Evolutionary conservation across 108 stramenopile species (phyloP).

Genomic region (Nitzschia sp.): DNA sequence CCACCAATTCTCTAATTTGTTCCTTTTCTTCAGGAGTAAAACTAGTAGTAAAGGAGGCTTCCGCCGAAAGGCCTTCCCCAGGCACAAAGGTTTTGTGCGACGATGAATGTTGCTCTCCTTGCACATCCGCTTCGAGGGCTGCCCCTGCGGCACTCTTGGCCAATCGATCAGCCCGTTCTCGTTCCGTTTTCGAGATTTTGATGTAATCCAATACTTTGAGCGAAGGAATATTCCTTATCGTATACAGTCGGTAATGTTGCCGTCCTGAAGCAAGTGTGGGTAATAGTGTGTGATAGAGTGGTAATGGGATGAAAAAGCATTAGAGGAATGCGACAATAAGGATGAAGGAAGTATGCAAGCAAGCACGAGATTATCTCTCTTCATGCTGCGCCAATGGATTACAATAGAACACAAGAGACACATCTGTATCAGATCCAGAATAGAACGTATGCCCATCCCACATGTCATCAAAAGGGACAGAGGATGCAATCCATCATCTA

Average conservation of each 20-base stretch:
- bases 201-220: constrained; percentile 75
- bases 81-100: constrained; percentile 76
- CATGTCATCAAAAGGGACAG: constrained; percentile 5
- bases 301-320: neutral
- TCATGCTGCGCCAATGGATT: neutral
- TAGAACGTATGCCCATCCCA: too few relatives aligned
- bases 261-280: constrained; percentile 46
- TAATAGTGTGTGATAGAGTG: constrained; percentile 22
- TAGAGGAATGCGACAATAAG: neutral
- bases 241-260: constrained; percentile 79
- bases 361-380: neutral
- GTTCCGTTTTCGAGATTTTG: constrained; percentile 69
- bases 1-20: constrained; percentile 73
- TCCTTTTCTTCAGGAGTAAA: constrained; percentile 80
- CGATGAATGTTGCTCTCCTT: constrained; percentile 38
- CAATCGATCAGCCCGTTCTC: constrained; percentile 72
- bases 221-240: constrained; percentile 63
- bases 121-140: constrained; percentile 77
- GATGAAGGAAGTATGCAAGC: neutral
- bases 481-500: neutral
- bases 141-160: constrained; percentile 83
- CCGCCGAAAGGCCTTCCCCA: constrained; percentile 64
- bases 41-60: constrained; percentile 67
- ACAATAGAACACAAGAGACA: neutral
- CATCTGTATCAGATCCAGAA: constrained; percentile 11